These are phyloP conservation scores for Chrysochromulina tobinii DNA, from an alignment of 78 protist genomes.

Conservation along the genomic window DNA sequence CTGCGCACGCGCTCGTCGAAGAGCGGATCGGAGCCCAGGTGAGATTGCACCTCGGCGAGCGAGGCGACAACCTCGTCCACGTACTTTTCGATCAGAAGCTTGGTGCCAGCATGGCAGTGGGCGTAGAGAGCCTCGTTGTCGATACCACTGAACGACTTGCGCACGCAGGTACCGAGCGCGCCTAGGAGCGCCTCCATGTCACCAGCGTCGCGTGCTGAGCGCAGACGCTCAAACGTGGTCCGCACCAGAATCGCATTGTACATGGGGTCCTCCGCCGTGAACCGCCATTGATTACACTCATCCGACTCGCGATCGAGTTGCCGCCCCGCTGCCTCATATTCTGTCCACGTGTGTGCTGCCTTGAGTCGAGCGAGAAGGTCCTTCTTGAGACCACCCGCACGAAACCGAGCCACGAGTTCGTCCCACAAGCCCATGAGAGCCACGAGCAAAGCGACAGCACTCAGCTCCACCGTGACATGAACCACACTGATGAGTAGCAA, in stretches of 20 bases:
- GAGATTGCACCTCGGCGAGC: neutral
- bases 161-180: neutral
- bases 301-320: too few species aligned
- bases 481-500: too few species aligned
- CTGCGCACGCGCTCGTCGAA: neutral
- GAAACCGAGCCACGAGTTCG: too few species aligned
- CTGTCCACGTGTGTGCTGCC: too few species aligned
- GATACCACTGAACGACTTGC: neutral
- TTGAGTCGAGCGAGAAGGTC: too few species aligned
- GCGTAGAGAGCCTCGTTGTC: neutral
- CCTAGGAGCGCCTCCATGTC: neutral
- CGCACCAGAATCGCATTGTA: neutral
- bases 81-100: neutral
- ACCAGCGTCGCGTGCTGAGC: neutral
- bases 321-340: too few species aligned
- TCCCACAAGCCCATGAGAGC: too few species aligned
- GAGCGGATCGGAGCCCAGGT: neutral
- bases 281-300: too few species aligned
- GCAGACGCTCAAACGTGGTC: neutral
- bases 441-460: too few species aligned
- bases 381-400: too few species aligned
- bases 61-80: neutral
- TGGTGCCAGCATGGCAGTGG: slow-evolving; percentile 2
- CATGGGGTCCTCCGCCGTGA: too few species aligned
- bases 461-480: too few species aligned